Base-by-base conservation (phyloP, 495 filamentous ascomycete genomes). In the Penicillium ochrochloron region DNA sequence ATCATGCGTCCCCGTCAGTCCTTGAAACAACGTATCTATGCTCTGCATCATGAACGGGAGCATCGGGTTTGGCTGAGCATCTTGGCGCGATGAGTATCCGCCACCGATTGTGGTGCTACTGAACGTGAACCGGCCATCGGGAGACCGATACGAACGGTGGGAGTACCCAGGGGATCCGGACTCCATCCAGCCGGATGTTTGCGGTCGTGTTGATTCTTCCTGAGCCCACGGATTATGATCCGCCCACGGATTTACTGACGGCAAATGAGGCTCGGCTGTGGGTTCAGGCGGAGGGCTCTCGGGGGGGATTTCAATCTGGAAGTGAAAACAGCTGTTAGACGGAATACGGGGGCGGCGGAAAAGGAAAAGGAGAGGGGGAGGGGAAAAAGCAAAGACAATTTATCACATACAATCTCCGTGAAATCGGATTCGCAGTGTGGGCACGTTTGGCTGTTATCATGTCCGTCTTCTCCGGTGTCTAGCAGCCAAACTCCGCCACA, bases 401-500 rank as follows among this genome's bases (percentile, higher is more conserved):
- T 54, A 21, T 14, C 25, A 68, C 74, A 35, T 73, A 80, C 94
- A 62, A 97, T 94, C 78, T 99, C 92, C 8, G 86, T 90, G 72
- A 91, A 88, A 7, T 96, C 91, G n/a, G 86, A 85, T 14, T 81
- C 62, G 71, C 95, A 99, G 9, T 76, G 70, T n/a, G 94, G 93
- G 65, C 95, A 99, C 14, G 73, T 74, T 56, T 96, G 75, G 37
- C 83, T 85, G 65, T 83, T 79, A 60, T 90, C 83, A 68, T n/a
- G 27, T 21, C 53, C 33, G 17, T 39, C 34, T 21, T 37, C 31
- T 25, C 53, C 14, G 21, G 21, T 21, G 6, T 91, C 85, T 58
- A 84, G 80, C 63, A 86, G 89, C 92, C 92, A 97, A 68, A 97
- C 90, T 51, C 89, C 80, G 41, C 83, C 68, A 80, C 95, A 98